Conservation (phyloP, 176 grass and related monocot genomes). For the Musa itinerans region DNA sequence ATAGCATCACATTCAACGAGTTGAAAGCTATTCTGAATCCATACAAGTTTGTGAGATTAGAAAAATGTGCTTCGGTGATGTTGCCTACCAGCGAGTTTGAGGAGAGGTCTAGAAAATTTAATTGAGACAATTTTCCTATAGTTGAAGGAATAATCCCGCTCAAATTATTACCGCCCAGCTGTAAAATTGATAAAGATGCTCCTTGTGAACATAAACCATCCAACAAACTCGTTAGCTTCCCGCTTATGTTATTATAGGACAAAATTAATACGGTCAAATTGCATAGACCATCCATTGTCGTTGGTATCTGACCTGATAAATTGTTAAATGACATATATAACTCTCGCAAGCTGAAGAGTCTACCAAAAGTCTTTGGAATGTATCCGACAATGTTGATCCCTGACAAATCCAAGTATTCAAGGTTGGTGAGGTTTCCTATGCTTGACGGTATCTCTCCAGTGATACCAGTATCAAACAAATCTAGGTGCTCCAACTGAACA, state of each 20-base stretch:
- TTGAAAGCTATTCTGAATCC: too few relatives aligned
- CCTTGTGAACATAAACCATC: not conserved
- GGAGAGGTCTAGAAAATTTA: not conserved
- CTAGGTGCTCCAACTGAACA: not conserved
- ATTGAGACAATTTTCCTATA: not conserved
- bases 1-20: too few relatives aligned
- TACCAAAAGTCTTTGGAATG: too few relatives aligned
- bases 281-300: not conserved
- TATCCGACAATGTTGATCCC: too few relatives aligned
- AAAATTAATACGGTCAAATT: not conserved
- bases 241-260: not conserved
- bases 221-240: not conserved
- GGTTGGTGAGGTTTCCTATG: constrained; percentile 6
- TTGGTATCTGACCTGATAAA: not conserved
- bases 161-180: too few relatives aligned
- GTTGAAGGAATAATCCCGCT: constrained; percentile 1
- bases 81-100: constrained; percentile 8
- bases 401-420: not conserved
- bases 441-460: too few relatives aligned
- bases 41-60: too few relatives aligned
- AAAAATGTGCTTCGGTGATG: constrained; percentile 5
- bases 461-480: not conserved
- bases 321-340: too few relatives aligned
- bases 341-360: too few relatives aligned
- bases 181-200: too few relatives aligned